A percentile compares a stretch with the other conserved stretches of the same genome.
Evolutionary conservation across 805 yeast species (phyloP).

Genomic region (Metschnikowia lunata): DNA sequence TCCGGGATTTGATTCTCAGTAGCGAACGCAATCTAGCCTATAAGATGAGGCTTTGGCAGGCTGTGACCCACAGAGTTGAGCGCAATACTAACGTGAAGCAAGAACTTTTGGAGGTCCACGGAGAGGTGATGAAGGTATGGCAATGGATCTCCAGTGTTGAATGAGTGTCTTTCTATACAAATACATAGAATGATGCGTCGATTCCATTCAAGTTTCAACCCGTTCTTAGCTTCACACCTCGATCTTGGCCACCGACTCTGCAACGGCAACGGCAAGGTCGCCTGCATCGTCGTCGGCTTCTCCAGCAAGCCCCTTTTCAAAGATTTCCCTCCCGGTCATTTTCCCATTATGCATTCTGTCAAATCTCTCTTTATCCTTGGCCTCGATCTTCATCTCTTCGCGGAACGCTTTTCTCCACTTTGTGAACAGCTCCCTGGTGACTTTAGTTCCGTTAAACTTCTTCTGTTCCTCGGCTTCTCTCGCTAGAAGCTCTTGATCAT

Average conservation of each 20-base stretch:
- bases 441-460: conserved; percentile 88
- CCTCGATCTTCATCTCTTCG: conserved; percentile 66
- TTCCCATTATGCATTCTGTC: conserved; percentile 65
- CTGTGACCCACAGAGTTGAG: conserved; percentile 54
- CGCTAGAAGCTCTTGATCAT: conserved; percentile 54
- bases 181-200: not conserved
- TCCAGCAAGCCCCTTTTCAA: conserved; percentile 83
- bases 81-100: conserved; percentile 60
- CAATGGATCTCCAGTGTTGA: conserved; percentile 56
- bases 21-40: conserved; percentile 34
- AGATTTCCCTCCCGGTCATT: conserved; percentile 83
- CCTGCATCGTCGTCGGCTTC: conserved; percentile 45
- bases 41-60: conserved; percentile 51
- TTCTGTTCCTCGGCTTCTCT: conserved; percentile 81
- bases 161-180: too few relatives aligned
- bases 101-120: conserved; percentile 67
- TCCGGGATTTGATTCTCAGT: conserved; percentile 59
- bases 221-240: conserved; percentile 10
- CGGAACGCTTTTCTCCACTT: conserved; percentile 74
- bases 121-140: conserved; percentile 85
- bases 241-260: conserved; percentile 17
- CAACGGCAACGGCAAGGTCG: too few relatives aligned
- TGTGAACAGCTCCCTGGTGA: conserved; percentile 68
- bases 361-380: conserved; percentile 49
- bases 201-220: not conserved